phyloP scores from a whole-genome alignment of 108 stramenopile species.

The Conticribra weissflogii region DNA sequence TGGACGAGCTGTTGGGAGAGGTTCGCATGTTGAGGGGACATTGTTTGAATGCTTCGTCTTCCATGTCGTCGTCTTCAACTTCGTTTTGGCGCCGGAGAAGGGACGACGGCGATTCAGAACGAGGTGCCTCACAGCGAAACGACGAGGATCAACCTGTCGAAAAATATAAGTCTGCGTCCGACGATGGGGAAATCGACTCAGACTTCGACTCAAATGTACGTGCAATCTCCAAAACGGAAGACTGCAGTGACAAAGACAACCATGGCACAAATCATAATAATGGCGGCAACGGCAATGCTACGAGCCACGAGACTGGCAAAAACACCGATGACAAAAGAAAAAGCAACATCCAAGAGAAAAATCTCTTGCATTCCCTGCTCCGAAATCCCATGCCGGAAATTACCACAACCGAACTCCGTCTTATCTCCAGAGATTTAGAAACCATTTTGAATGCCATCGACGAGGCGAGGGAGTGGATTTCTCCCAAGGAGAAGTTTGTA shows the following conservation, averaged over 20 bases:
- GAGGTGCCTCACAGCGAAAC: too few species aligned
- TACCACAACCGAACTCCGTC: constrained; percentile 31
- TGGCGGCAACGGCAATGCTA: background rate
- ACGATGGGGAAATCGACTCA: background rate
- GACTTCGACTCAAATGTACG: too few species aligned
- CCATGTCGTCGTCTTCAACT: too few species aligned
- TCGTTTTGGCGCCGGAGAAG: background rate
- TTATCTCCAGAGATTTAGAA: constrained; percentile 31
- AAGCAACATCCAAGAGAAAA: background rate
- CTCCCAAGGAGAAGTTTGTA: constrained; percentile 53
- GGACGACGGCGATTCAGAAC: too few species aligned
- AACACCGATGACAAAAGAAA: constrained; percentile 5
- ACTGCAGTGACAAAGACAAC: constrained; percentile 1
- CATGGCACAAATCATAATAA: background rate
- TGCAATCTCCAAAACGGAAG: too few species aligned
- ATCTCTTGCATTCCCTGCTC: constrained; percentile 31
- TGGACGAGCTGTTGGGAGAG: constrained; percentile 29
- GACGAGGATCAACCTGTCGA: too few species aligned
- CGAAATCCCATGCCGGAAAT: constrained; percentile 29
- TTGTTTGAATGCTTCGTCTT: constrained; percentile 32
- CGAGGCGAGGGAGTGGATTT: constrained; percentile 34
- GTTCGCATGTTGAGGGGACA: constrained; percentile 28
- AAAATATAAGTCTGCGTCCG: background rate
- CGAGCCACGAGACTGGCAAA: background rate
- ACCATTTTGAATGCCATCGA: constrained; percentile 34